Percentiles rank a stretch among this genome's conserved stretches.
phyloP scores from a whole-genome alignment of 2,329 filamentous ascomycete genomes.

The Ophiosphaerella korrae region DNA sequence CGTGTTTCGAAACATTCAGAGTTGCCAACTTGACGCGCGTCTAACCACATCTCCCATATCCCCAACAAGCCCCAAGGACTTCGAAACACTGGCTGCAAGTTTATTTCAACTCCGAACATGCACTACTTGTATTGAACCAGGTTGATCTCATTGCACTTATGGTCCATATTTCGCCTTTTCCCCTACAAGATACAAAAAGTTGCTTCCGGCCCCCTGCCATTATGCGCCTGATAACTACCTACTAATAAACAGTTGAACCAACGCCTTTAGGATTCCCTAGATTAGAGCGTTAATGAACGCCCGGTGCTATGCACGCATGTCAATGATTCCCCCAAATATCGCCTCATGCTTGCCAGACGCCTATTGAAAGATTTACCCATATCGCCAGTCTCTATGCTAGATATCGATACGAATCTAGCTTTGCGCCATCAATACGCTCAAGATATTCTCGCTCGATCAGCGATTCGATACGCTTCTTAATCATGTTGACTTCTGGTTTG shows the following conservation, averaged over 20 bases:
- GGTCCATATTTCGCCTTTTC: too few species aligned
- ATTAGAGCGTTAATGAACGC: too few species aligned
- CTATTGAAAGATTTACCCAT: neutral
- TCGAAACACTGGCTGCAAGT: constrained; percentile 1
- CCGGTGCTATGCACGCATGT: too few species aligned
- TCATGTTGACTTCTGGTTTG: constrained; percentile 75
- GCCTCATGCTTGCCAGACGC: neutral
- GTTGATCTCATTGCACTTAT: too few species aligned
- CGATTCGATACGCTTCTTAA: constrained; percentile 82
- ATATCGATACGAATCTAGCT: constrained; percentile 70
- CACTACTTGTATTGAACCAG: too few species aligned
- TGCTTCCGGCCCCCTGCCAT: too few species aligned
- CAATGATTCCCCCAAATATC: too few species aligned
- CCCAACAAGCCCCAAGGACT: too few species aligned
- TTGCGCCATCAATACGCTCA: constrained; percentile 71
- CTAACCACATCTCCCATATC: neutral
- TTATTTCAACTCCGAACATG: neutral
- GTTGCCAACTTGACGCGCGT: neutral
- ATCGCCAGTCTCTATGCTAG: constrained; percentile 61
- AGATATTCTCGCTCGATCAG: constrained; percentile 79
- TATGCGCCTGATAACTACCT: too few species aligned
- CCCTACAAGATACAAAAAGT: too few species aligned
- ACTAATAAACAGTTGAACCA: too few species aligned
- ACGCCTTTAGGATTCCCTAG: too few species aligned
- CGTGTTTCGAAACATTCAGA: constrained; percentile 9